phyloP scores from a whole-genome alignment of 163 green algal species.

The Scenedesmus sp. region DNA sequence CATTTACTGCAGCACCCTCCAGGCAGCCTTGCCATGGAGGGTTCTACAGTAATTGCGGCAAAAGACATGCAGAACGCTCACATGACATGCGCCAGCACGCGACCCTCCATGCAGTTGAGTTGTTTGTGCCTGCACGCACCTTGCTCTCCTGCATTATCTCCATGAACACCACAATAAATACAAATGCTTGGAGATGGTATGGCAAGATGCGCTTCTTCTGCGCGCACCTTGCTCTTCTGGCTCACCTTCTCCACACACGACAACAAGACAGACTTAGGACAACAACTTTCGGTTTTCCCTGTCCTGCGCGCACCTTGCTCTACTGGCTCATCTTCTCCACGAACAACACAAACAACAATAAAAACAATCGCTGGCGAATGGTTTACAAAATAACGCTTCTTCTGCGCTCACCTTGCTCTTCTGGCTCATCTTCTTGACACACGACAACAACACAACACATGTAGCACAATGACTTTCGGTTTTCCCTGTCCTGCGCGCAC shows the following conservation, averaged over 20 bases:
- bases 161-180: neutral
- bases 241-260: neutral
- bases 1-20: too few species aligned
- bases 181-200: too few species aligned
- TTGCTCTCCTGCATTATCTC: too few species aligned
- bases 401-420: conserved; percentile 40
- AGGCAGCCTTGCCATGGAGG: too few species aligned
- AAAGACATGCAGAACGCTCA: too few species aligned
- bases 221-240: neutral
- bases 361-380: too few species aligned
- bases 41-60: too few species aligned
- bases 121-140: neutral
- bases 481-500: neutral
- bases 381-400: neutral
- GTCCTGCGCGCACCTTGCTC: neutral
- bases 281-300: neutral
- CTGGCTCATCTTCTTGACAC: conserved; percentile 41
- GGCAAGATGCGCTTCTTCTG: too few species aligned
- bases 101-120: too few species aligned
- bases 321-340: neutral
- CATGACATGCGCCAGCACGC: too few species aligned
- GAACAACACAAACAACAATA: neutral
- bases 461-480: too few species aligned
- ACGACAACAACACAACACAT: conserved; percentile 35
- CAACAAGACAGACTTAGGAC: neutral